Evolutionary conservation across 306 rosid genomes (phyloP).

Genomic region (Cicer bijugum): DNA sequence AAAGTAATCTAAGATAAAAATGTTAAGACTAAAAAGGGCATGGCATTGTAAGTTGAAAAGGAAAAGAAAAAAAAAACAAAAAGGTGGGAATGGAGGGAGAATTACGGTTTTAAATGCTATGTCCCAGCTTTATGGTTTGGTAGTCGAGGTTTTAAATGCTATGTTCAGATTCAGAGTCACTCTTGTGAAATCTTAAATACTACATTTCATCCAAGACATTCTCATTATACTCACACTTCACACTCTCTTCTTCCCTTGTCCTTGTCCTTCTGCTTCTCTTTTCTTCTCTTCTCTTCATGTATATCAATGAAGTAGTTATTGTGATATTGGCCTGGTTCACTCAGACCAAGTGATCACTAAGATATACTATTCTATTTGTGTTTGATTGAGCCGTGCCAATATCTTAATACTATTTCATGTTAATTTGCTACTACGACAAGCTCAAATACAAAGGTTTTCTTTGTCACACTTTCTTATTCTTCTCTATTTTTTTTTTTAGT

Average conservation of each 20-base stretch:
- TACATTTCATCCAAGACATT: conserved; percentile 43
- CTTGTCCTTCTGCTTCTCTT: neutral
- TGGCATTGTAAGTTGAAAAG: neutral
- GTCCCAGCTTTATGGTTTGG: conserved; percentile 70
- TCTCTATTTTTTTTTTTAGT: neutral
- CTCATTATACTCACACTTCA: conserved; percentile 48
- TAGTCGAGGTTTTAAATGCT: conserved; percentile 72
- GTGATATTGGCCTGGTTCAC: conserved; percentile 87
- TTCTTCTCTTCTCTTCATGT: conserved; percentile 33
- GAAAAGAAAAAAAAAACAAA: neutral
- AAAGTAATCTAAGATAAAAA: neutral
- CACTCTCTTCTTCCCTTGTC: conserved; percentile 12
- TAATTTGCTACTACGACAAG: neutral
- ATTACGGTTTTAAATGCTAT: conserved; percentile 60
- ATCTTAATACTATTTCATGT: conserved; percentile 63
- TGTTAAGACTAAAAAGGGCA: neutral
- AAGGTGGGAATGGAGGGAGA: conserved; percentile 46
- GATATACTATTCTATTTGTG: neutral
- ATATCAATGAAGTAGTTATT: conserved; percentile 54
- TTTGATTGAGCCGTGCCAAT: conserved; percentile 91
- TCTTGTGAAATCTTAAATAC: conserved; percentile 47
- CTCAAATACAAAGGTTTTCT: conserved; percentile 45
- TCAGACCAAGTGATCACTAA: conserved; percentile 46
- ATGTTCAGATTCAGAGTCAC: conserved; percentile 43
- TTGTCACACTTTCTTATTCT: neutral